These are phyloP conservation scores for Crithidia bombi DNA, from an alignment of 208 protist species.

Conservation along the genomic window DNA sequence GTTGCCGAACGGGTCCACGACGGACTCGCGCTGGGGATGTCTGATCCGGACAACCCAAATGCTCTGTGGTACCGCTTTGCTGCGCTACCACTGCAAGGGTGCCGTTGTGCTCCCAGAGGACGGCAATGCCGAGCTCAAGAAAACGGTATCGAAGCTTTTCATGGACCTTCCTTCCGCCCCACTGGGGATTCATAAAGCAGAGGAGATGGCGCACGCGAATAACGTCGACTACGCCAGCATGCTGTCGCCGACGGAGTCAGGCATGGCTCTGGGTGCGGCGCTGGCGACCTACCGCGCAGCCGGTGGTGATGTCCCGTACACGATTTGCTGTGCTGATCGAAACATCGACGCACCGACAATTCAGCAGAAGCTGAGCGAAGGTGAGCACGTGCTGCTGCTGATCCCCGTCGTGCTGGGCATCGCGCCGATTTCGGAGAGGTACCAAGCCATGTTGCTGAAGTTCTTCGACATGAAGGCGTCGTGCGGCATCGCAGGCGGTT, in stretches of 20 bases:
- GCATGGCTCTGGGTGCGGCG: conserved; percentile 39
- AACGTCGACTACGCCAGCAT: conserved; percentile 54
- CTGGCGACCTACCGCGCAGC: conserved; percentile 15
- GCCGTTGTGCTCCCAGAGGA: conserved; percentile 20
- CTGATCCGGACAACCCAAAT: conserved; percentile 92
- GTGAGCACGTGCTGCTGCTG: conserved; percentile 52
- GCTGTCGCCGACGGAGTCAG: conserved; percentile 62
- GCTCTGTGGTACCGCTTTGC: conserved; percentile 66
- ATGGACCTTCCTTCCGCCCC: conserved; percentile 70
- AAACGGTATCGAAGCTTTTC: conserved; percentile 42
- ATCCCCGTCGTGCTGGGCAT: conserved; percentile 70
- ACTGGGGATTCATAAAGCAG: conserved; percentile 68
- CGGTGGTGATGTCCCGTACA: conserved; percentile 39
- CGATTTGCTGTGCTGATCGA: conserved; percentile 37
- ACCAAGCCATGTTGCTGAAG: conserved; percentile 42
- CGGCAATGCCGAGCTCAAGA: conserved; percentile 25
- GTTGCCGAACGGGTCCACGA: conserved; percentile 65
- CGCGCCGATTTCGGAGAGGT: conserved; percentile 44
- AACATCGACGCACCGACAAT: conserved; percentile 35
- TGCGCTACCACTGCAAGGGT: conserved; percentile 44
- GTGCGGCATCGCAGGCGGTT: conserved; percentile 68
- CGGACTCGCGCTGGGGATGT: conserved; percentile 91
- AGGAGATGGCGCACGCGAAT: conserved; percentile 50
- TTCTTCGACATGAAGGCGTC: conserved; percentile 56
- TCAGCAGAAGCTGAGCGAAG: conserved; percentile 21